Percentiles rank a stretch among this genome's conserved stretches.
Conservation (phyloP, 352 stramenopile genomes). For the Sclerospora graminicola region DNA sequence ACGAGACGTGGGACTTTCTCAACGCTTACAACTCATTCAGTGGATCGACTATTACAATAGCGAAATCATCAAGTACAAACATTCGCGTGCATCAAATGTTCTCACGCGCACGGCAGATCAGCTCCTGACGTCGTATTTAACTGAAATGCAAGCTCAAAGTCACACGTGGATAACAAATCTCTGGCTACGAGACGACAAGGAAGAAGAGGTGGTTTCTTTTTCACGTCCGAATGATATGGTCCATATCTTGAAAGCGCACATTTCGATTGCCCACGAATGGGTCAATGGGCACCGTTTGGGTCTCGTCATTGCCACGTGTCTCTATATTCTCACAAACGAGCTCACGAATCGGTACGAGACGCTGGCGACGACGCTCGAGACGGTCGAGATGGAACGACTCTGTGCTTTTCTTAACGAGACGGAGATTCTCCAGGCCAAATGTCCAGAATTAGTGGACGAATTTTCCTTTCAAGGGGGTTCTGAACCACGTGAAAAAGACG, state of each 20-base stretch:
- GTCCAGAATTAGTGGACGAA: conserved; percentile 68
- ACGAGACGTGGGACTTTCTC: conserved; percentile 53
- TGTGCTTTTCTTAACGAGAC: conserved; percentile 83
- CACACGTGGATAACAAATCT: conserved; percentile 81
- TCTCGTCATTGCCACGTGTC: conserved; percentile 56
- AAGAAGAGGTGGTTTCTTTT: conserved; percentile 52
- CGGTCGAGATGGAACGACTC: conserved; percentile 59
- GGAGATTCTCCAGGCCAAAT: conserved; percentile 77
- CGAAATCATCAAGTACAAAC: conserved; percentile 80
- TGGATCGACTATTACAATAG: conserved; percentile 87
- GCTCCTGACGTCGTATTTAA: conserved; percentile 65
- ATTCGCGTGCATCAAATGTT: conserved; percentile 50
- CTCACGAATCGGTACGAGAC: conserved; percentile 59
- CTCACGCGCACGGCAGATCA: conserved; percentile 56
- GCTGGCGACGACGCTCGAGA: conserved; percentile 31
- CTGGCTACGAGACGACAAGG: conserved; percentile 73
- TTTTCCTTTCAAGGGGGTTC: conserved; percentile 74
- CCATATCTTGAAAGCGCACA: conserved; percentile 82
- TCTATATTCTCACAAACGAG: conserved; percentile 63
- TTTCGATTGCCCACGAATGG: conserved; percentile 79
- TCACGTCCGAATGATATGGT: conserved; percentile 80
- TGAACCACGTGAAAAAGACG: conserved; percentile 11
- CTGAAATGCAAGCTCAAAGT: conserved; percentile 70
- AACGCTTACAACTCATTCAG: conserved; percentile 73
- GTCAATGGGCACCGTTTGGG: conserved; percentile 53